Evolutionary conservation across 208 protist species (phyloP), one percentile per base, ranked within the genome.

Genomic region (Willaertia magna): DNA sequence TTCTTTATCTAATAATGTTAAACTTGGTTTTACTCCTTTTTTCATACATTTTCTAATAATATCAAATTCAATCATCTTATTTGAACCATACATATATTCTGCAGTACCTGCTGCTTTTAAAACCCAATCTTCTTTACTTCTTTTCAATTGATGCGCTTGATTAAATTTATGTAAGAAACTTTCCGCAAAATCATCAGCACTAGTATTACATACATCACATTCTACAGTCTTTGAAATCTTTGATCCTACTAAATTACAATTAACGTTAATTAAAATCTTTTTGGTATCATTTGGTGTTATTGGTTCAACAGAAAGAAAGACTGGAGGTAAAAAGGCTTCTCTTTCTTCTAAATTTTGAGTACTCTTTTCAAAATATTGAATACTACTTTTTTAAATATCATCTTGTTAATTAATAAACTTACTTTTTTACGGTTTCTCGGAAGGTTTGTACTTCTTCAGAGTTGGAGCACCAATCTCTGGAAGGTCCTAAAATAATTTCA

Each of bases 71-170:
- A 18, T n/a, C 26, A 81, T 26, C 34, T 51, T 51, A 43, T 81
- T 39, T 30, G 48, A 6, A 51, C 76, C 76, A 51, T 81, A 81
- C 40, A 81, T 46, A n/a, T 51, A 81, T 81, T 81, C 43, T 30
- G 76, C 40, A 81, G n/a, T 81, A 40, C 76, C 76, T 52, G 40
- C n/a, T 40, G 76, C 76, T 81, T 81, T 81, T 3, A 81, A 51
- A 39, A 81, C 76, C 76, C 76, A 81, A 51, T 81, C 44, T 51
- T 47, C 76, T n/a, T 76, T 44, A 12, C 30, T 76, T 67, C 55
- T 67, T 67, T 30, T 67, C n/a, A 34, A 26, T 67, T 67, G 55
- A n/a, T 67, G 55, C 9, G 55, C 55, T 67, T 16, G 26, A 67
- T 67, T 67, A 16, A 67, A 67, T 67, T 67, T 67, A 26, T 67